Evolutionary conservation across 768 basidiomycete genomes (phyloP).

Genomic region (Leccinellum albellum): DNA sequence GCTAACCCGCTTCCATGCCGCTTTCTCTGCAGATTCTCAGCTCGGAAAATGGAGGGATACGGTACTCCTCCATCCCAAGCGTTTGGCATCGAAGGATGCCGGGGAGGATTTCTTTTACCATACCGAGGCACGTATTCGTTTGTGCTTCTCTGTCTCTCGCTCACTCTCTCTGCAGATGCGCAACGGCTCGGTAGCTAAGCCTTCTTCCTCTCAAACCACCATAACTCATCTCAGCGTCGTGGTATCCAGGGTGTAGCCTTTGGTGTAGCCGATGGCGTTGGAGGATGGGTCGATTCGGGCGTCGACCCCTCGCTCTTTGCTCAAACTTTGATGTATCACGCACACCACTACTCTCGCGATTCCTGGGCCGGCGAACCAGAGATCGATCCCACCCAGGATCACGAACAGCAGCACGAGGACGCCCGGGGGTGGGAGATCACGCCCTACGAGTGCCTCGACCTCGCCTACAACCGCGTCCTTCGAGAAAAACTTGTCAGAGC

Average conservation of each 20-base stretch:
- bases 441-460: conserved; percentile 65
- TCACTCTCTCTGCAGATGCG: conserved; percentile 54
- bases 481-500: conserved; percentile 58
- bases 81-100: conserved; percentile 35
- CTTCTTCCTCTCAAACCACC: conserved; percentile 1
- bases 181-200: conserved; percentile 65
- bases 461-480: conserved; percentile 69
- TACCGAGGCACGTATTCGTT: conserved; percentile 51
- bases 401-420: conserved; percentile 52
- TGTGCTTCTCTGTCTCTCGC: neutral
- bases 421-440: conserved; percentile 68
- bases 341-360: conserved; percentile 63
- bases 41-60: conserved; percentile 71
- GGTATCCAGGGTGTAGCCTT: conserved; percentile 63
- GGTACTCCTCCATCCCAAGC: conserved; percentile 48
- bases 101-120: conserved; percentile 68
- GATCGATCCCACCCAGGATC: conserved; percentile 70
- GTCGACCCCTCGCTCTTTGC: conserved; percentile 89
- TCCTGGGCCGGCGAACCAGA: conserved; percentile 86
- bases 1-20: conserved; percentile 33
- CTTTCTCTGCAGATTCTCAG: conserved; percentile 55
- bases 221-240: conserved; percentile 21
- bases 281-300: conserved; percentile 83
- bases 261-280: conserved; percentile 90
- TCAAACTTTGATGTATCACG: conserved; percentile 87